These are phyloP conservation scores for Yarrowia bubula DNA, from an alignment of 805 yeast species.

Conservation along the genomic window DNA sequence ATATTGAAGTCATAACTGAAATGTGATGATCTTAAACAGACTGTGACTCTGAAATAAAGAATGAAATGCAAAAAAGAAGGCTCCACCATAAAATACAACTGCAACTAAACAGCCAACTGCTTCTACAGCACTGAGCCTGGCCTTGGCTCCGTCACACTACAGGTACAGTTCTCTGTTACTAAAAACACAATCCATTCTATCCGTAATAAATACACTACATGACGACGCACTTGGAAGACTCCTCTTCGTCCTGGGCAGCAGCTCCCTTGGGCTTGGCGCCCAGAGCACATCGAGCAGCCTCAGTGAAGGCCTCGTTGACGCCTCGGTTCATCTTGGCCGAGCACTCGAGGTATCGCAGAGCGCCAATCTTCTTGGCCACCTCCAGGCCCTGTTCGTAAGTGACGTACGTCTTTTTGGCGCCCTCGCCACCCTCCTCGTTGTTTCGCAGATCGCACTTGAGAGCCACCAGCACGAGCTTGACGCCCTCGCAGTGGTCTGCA, in stretches of 20 bases:
- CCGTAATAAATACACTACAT: constrained; percentile 29
- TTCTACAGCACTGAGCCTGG: too few relatives aligned
- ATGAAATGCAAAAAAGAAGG: not conserved
- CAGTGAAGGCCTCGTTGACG: constrained; percentile 98
- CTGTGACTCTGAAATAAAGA: not conserved
- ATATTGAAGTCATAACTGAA: not conserved
- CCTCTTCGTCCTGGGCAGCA: constrained; percentile 37
- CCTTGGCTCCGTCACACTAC: not conserved
- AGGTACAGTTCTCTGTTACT: not conserved
- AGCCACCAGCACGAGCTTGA: constrained; percentile 88
- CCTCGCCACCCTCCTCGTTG: constrained; percentile 48
- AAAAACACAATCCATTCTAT: constrained; percentile 14
- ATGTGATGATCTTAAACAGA: not conserved
- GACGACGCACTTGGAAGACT: constrained; percentile 33
- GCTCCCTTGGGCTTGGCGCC: constrained; percentile 79
- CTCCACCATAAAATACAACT: too few relatives aligned
- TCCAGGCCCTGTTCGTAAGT: constrained; percentile 90
- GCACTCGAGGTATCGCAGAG: constrained; percentile 91
- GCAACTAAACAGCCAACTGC: too few relatives aligned
- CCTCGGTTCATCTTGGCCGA: constrained; percentile 96
- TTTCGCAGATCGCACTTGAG: constrained; percentile 89
- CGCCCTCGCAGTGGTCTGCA: constrained; percentile 95
- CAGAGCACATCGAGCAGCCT: constrained; percentile 95
- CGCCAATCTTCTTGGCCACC: constrained; percentile 91
- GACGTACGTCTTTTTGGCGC: constrained; percentile 49